A percentile compares a stretch with the other conserved stretches of the same genome.
phyloP scores from a whole-genome alignment of 441 rosid species.

The Flueggea neowawraea region DNA sequence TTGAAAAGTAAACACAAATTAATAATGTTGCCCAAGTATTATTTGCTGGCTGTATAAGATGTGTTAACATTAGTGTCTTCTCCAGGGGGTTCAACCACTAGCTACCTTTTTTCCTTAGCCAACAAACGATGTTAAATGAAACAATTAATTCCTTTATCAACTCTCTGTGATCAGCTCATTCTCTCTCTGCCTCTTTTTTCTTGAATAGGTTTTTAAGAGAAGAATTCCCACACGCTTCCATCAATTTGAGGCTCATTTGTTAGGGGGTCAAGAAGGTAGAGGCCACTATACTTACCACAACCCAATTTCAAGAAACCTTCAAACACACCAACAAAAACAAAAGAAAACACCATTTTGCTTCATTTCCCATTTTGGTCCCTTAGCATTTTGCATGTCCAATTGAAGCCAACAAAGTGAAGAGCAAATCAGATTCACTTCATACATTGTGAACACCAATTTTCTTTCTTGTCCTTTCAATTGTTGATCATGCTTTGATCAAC shows the following conservation, averaged over 20 bases:
- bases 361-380: too few species aligned
- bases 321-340: too few species aligned
- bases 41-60: too few species aligned
- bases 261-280: slow-evolving; percentile 4
- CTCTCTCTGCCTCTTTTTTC: slow-evolving; percentile 5
- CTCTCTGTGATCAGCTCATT: slow-evolving; percentile 1
- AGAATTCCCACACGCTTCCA: slow-evolving; percentile 32
- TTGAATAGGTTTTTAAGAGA: slow-evolving; percentile 15
- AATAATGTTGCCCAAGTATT: too few species aligned
- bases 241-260: slow-evolving; percentile 13
- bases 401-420: too few species aligned
- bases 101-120: slow-evolving; percentile 49
- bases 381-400: too few species aligned
- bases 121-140: slow-evolving; percentile 41
- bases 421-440: too few species aligned
- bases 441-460: too few species aligned
- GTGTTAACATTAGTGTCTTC: slow-evolving; percentile 20
- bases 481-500: too few species aligned
- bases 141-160: slow-evolving; percentile 19
- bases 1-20: too few species aligned
- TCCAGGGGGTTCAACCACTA: slow-evolving; percentile 77
- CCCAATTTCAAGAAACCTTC: slow-evolving; percentile 5
- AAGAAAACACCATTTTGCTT: too few species aligned
- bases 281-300: slow-evolving; percentile 1
- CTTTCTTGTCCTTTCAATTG: too few species aligned